phyloP scores from a whole-genome alignment of 2,329 filamentous ascomycete species.

The Epichloe glyceriae region DNA sequence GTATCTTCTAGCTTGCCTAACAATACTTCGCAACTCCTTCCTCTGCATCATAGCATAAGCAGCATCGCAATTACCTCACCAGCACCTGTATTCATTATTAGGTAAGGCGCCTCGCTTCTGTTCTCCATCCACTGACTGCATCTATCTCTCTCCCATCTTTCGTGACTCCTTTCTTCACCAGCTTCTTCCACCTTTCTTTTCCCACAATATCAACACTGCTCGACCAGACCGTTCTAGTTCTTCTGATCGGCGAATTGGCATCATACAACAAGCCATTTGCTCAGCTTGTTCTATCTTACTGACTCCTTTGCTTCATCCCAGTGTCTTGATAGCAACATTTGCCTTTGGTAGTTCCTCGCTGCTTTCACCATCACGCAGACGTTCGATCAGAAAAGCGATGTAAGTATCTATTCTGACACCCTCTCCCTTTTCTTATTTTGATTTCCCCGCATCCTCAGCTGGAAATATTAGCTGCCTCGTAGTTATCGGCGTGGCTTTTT shows the following conservation, averaged over 20 bases:
- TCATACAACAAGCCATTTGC: conserved; percentile 35
- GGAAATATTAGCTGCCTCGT: background rate
- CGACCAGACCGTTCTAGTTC: conserved; percentile 26
- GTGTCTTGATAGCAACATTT: conserved; percentile 38
- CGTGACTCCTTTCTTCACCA: conserved; percentile 8
- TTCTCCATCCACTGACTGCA: conserved; percentile 2
- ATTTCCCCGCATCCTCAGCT: background rate
- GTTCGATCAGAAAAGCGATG: conserved; percentile 14
- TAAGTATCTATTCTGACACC: conserved; percentile 9
- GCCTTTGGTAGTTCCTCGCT: conserved; percentile 20
- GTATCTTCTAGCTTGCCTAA: conserved; percentile 7
- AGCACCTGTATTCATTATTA: conserved; percentile 7
- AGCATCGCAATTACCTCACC: conserved; percentile 13
- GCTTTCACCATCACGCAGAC: conserved; percentile 17
- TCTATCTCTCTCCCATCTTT: conserved; percentile 6
- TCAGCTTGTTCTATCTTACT: conserved; percentile 47
- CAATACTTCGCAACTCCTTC: conserved; percentile 7
- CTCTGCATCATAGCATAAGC: conserved; percentile 8
- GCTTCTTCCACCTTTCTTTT: conserved; percentile 11
- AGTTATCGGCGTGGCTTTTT: background rate
- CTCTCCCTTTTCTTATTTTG: background rate
- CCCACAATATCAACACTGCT: conserved; percentile 33
- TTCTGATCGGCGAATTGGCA: conserved; percentile 15
- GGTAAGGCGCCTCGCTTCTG: conserved; percentile 10
- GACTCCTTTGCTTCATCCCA: conserved; percentile 44